Base-by-base conservation (phyloP, 495 filamentous ascomycete genomes). In the Achaetomiella virescens region DNA sequence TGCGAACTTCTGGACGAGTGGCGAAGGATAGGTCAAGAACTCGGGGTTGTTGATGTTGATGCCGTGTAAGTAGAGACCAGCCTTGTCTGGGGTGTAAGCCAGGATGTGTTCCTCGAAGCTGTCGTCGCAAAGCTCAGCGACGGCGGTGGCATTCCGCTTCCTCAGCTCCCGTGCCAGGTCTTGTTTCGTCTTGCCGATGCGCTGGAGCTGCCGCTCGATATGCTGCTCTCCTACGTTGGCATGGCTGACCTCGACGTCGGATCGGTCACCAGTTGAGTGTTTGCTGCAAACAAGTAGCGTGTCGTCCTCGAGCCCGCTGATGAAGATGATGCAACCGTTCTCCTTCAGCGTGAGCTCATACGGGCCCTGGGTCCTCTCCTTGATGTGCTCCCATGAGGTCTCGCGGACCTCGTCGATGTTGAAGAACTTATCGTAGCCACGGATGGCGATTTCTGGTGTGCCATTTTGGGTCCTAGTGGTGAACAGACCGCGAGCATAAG, bases 371-470 rank as follows among this genome's bases (percentile, higher is more conserved):
- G 93, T 97, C 42, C 88, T 80, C 8, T 71, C 72, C 62, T 86
- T 74, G 50, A 98, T 87, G 66, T 88, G 89, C 15, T 73, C 64
- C 93, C 95, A 98, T 54, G 81, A 75, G 1, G 93, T 97, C 31
- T 83, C 78, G 12, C 73, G 65, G 2, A 90, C 84, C 69, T 98
- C 93, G 41, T 79, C 80, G 25, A 87, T 76, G 64, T 98, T 98
- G 83, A 97, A 97, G 76, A 98, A 98, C 72, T 98, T 98, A 75
- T 98, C 95, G 71, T 98, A 98, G 33, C 93, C 93, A 54, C 93
- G 81, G 33, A 84, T 81, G 2, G 78, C 85, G 52, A 98, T 97
- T 69, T 96, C 89, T 15, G 81, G 76, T 2, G 76, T 73, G 6
- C 84, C 83, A 20, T 83, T 73, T 46, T 75, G 71, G 42, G 77